Conservation (phyloP, 2,329 filamentous ascomycete species). For the Penicillium sp. region DNA sequence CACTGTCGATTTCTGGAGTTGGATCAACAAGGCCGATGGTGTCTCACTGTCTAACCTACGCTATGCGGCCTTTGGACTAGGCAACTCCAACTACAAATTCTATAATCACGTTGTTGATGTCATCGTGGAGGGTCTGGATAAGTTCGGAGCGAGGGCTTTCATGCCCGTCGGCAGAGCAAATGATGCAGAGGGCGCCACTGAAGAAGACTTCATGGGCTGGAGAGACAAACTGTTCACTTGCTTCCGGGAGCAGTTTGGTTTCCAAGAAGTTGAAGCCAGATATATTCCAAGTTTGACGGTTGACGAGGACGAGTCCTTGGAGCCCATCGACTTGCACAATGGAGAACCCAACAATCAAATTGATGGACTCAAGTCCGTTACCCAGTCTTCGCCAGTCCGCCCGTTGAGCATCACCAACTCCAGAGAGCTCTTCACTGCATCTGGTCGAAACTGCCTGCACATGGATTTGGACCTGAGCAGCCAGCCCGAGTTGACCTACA, state of each 20-base stretch:
- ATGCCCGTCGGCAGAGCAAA: constrained; percentile 86
- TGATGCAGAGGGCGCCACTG: constrained; percentile 91
- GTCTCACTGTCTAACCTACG: constrained; percentile 67
- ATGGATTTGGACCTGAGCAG: constrained; percentile 83
- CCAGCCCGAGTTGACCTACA: constrained; percentile 78
- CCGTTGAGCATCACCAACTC: constrained; percentile 82
- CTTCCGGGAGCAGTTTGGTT: constrained; percentile 71
- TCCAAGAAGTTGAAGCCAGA: constrained; percentile 85
- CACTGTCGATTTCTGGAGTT: constrained; percentile 84
- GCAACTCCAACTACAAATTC: constrained; percentile 96
- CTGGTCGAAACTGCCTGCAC: constrained; percentile 83
- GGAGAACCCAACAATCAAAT: constrained; percentile 77
- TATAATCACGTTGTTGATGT: constrained; percentile 95
- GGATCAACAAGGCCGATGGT: constrained; percentile 76
- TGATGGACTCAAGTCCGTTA: constrained; percentile 75
- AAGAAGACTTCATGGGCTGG: constrained; percentile 94
- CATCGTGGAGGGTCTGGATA: constrained; percentile 72
- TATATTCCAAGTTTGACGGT: constrained; percentile 85
- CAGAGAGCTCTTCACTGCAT: constrained; percentile 75
- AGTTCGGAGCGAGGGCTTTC: constrained; percentile 74
- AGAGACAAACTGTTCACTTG: constrained; percentile 92
- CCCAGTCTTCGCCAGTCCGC: constrained; percentile 73
- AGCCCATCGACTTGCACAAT: constrained; percentile 75
- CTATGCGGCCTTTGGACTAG: constrained; percentile 88
- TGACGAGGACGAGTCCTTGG: constrained; percentile 69